Base-by-base conservation (phyloP, 208 protist genomes). In the Acanthamoeba castellanii region DNA sequence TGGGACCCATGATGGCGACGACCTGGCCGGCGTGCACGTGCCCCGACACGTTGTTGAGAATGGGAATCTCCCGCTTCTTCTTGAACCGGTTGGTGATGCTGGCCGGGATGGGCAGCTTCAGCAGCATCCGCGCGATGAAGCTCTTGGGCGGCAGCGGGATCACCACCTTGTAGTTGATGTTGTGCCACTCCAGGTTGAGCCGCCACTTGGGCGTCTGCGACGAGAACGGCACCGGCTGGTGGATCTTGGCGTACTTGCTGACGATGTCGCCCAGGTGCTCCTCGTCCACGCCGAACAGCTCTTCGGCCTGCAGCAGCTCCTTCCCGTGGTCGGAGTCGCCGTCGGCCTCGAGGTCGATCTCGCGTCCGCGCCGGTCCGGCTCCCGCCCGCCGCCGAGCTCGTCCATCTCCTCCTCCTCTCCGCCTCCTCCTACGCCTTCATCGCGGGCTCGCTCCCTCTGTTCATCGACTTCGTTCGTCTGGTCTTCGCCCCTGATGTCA, bases 1-100 rank as follows among this genome's bases (percentile, higher is more conserved):
- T 94, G 78, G 91, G 78, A 30, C 91, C 95, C 95, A 96, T 96
- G 30, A 95, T 95, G 50, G 94, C 95, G 45, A 96, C 57, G 22
- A 94, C 34, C 27, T 94, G 13, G n/a, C 94, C 94, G 18, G 94
- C 11, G n/a, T 32, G 34, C 5, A 81, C 82, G 30, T 45, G n/a
- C 22, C 94, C 94, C 16, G 57, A 61, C 6, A 95, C 64, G 52
- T 94, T 94, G 88, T 93, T 68, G 42, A 93, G 88, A 37, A 93
- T 93, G 37, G 57, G 88, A 14, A 68, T 50, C 64, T 93, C 88
- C 30, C 27, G 34, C 88, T 93, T 93, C 34, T 45, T 16, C 88
- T 57, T 66, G 22, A 93, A 57, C 50, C 25, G 78, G 78, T 76
- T 61, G 2, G 42, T 30, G 22, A 76, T 16, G 5, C 32, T 27